These are phyloP conservation scores for Populus alba DNA, from an alignment of 345 rosid species.

Conservation along the genomic window DNA sequence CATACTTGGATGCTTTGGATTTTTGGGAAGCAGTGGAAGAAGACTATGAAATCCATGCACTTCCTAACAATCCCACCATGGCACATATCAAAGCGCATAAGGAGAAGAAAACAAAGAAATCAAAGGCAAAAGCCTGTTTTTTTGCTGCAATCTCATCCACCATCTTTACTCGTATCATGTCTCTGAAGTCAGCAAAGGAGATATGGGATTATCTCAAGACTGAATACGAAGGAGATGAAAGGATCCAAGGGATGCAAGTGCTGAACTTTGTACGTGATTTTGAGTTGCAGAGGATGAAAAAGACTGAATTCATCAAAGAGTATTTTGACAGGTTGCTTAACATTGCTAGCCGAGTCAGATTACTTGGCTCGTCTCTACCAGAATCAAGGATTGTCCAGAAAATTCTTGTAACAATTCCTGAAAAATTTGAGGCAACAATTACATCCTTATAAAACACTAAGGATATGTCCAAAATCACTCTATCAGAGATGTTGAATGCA, in stretches of 20 bases:
- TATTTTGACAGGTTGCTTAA: neutral
- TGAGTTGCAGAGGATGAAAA: neutral
- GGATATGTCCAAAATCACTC: too few relatives aligned
- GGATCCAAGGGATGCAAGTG: neutral
- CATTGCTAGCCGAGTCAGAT: neutral
- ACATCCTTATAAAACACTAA: too few relatives aligned
- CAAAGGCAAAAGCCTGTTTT: neutral
- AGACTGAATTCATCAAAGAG: neutral
- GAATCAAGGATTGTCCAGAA: neutral
- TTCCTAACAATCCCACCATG: too few relatives aligned
- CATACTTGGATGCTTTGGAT: too few relatives aligned
- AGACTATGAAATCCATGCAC: too few relatives aligned
- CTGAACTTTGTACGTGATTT: neutral
- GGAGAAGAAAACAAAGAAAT: neutral
- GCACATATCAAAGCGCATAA: neutral
- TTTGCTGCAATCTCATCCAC: neutral
- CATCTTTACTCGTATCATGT: neutral
- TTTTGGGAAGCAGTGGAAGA: too few relatives aligned
- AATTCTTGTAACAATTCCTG: neutral
- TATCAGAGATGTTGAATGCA: too few relatives aligned
- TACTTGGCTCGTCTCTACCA: neutral
- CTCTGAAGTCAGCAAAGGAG: neutral
- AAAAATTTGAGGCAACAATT: too few relatives aligned
- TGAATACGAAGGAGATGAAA: neutral
- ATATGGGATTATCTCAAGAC: neutral